Base-by-base conservation (phyloP, 2,329 filamentous ascomycete species). In the Fusarium decemcellulare region DNA sequence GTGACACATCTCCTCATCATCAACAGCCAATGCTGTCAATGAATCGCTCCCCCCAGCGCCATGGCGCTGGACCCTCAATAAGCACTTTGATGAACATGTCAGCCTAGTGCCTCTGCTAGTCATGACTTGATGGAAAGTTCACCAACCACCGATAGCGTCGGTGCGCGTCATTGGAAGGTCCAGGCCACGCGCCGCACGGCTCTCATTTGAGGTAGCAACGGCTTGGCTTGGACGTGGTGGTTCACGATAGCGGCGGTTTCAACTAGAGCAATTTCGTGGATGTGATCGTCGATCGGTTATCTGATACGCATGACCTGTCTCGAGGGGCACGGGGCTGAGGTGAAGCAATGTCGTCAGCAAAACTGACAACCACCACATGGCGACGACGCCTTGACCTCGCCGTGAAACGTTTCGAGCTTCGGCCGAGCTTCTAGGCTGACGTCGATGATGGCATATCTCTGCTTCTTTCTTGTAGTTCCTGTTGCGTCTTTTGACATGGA, bases 211-310 rank as follows among this genome's bases (percentile, higher is more conserved):
- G 50, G 51, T 47, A 57, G 18, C 32, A 57, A 23, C 18, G 18
- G 18, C 18, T 23, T 23, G 18, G 18, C 18, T 23, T 53, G 32
- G 36, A 27, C 51, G 43, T 37, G 11, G 52, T 61, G 44, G 42
- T 46, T 64, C 51, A 55, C 39, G 29, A 59, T 42, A 16, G 48
- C 51, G 51, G 54, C 27, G 42, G 52, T 61, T 74, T 64, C 50
- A 39, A 57, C 61, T 34, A 54, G 51, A 53, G 36, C 50, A 52
- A 55, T 58, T 60, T 64, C 48, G 58, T 60, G 52, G 51, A 42
- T 43, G 40, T 67, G 72, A 73, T 74, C 72, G 65, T 65, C 71
- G 59, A 70, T 74, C 72, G 72, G 68, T 63, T 72, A 74, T 74
- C 72, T 72, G 65, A 61, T 52, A 56, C 67, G 63, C 56, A 63